Evolutionary conservation across 148 eudicot species (phyloP).

Genomic region (Mesembryanthemum crystallinum): DNA sequence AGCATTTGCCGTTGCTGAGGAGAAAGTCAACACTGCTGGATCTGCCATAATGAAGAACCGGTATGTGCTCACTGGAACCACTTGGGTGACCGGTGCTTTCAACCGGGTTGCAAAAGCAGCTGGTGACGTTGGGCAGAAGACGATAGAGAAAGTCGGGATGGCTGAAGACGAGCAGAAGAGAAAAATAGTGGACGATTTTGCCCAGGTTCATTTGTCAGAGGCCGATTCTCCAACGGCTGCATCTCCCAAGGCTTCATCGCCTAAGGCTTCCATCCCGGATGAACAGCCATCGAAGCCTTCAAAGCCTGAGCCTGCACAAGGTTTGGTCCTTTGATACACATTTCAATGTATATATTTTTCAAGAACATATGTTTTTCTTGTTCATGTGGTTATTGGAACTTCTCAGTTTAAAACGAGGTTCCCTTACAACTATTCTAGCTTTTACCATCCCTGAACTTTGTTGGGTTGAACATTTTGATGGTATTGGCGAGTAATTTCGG

Average conservation of each 20-base stretch:
- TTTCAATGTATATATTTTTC: slow-evolving; percentile 25
- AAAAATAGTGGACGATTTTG: slow-evolving; percentile 72
- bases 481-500: slow-evolving; percentile 14
- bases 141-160: slow-evolving; percentile 72
- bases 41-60: slow-evolving; percentile 93
- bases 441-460: slow-evolving; percentile 19
- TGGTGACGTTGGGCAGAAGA: slow-evolving; percentile 84
- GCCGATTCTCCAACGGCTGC: slow-evolving; percentile 53
- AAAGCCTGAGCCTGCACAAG: slow-evolving; percentile 63
- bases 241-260: slow-evolving; percentile 24
- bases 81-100: slow-evolving; percentile 84
- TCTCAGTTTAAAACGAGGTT: slow-evolving; percentile 20
- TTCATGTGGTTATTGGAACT: slow-evolving; percentile 1
- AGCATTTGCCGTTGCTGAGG: slow-evolving; percentile 72
- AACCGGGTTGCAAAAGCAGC: slow-evolving; percentile 83
- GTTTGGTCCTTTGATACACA: slow-evolving; percentile 62
- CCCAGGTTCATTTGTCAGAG: slow-evolving; percentile 74
- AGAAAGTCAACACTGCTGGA: slow-evolving; percentile 77
- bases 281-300: slow-evolving; percentile 47
- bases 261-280: slow-evolving; percentile 42
- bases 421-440: slow-evolving; percentile 6
- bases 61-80: slow-evolving; percentile 67
- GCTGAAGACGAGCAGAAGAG: slow-evolving; percentile 77
- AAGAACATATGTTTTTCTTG: slow-evolving; percentile 12
- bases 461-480: slow-evolving; percentile 21